A percentile compares a stretch with the other conserved stretches of the same genome.
These are phyloP conservation scores for Phellopilus nigrolimitatus DNA, from an alignment of 1,284 basidiomycete genomes.

Conservation along the genomic window DNA sequence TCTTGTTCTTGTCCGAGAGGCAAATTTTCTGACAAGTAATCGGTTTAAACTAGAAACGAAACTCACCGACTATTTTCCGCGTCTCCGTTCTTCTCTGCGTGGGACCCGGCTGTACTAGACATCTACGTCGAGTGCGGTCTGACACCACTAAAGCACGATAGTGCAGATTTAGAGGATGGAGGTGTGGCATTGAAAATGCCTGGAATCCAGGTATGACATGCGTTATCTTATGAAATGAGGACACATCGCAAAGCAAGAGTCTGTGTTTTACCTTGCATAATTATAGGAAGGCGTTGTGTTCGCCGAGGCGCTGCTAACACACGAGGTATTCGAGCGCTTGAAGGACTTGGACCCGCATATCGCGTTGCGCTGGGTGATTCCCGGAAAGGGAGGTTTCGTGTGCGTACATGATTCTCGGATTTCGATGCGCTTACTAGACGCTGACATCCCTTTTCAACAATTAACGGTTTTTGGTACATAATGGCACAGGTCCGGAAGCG, in stretches of 20 bases:
- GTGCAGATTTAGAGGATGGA: conserved; percentile 23
- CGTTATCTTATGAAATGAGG: conserved; percentile 4
- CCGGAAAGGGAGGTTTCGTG: conserved; percentile 34
- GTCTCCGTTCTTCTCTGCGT: conserved; percentile 67
- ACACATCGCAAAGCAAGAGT: too few relatives aligned
- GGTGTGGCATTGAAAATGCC: conserved; percentile 58
- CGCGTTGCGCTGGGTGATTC: conserved; percentile 52
- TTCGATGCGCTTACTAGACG: conserved; percentile 6
- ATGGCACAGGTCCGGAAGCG: conserved; percentile 36
- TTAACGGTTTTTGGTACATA: conserved; percentile 21
- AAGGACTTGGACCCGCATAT: conserved; percentile 43
- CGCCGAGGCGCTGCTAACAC: conserved; percentile 35
- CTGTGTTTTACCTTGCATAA: background rate
- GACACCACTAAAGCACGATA: conserved; percentile 29
- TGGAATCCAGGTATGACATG: conserved; percentile 37
- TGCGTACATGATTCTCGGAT: conserved; percentile 9
- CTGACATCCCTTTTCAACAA: background rate
- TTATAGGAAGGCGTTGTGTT: conserved; percentile 52
- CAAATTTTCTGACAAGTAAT: too few relatives aligned
- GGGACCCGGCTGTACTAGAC: conserved; percentile 67
- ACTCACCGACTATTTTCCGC: conserved; percentile 49
- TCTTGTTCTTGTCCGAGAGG: background rate
- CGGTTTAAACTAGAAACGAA: too few relatives aligned
- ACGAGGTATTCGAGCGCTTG: conserved; percentile 44
- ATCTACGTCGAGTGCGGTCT: conserved; percentile 67